Evolutionary conservation across 2,329 filamentous ascomycete species (phyloP), one percentile per base, ranked within the genome.

Genomic region (Venturia aucupariae): DNA sequence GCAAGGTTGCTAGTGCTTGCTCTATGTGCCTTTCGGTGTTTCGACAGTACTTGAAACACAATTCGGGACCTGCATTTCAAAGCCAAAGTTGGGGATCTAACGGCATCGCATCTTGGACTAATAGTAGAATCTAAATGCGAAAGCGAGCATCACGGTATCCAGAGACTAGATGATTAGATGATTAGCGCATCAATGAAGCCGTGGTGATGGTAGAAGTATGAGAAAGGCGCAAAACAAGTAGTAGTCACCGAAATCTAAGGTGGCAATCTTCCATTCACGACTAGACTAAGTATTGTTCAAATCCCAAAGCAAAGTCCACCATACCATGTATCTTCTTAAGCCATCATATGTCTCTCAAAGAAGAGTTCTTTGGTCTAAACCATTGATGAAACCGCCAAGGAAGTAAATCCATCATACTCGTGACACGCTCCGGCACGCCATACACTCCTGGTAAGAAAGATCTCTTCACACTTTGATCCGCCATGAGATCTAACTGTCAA

Each of bases 401-500:
- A 32, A 57, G 30, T 5, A 35, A 57, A 35, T 57, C 27, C 27
- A 35, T 35, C 51, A 35, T 57, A 57, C 27, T 57, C 51, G 27
- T 57, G 30, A 57, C 51, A 57, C 15, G n/a, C 51, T 57, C 51
- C 51, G 8, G 22, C 51, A 57, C 51, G 51, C 51, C 51, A 57
- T 57, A 17, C 51, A 57, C 51, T 32, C 51, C 51, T 35, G 10
- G 30, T 7, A 15, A 57, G 19, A 35, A 51, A 30, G 17, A 15
- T 8, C 15, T 8, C 22, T 54, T 19, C 24, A 30, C 48, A 4
- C 10, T 27, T 19, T 22, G 42, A n/a, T 46, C n/a, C 17, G 10
- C 42, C n/a, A 22, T 22, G 19, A 22, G 13, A 27, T 48, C 84
- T 92, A 96, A 80, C 96, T 90, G 78, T 97, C 97, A 76, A 97